Base-by-base conservation (phyloP, 768 basidiomycete species). In the Multifurca ochricompacta region DNA sequence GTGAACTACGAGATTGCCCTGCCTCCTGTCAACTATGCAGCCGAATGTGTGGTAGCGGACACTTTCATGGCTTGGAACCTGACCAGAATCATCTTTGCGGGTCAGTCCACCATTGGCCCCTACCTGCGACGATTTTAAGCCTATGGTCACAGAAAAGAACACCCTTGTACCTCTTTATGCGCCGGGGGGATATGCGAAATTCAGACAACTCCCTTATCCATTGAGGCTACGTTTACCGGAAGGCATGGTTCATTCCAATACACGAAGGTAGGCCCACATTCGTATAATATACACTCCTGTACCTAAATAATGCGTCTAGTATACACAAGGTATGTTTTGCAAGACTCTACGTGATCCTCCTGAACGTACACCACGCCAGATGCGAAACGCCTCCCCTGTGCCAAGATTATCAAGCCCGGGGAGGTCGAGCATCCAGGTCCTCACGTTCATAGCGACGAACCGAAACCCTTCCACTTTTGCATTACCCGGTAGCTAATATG, bases 181-280 rank as follows among this genome's bases (percentile, higher is more conserved):
- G 59, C 68, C 0, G 61, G 63, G 0, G 82, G 83, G 1, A 77
- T 76, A 19, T 83, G 82, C 52, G 71, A 81, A 46, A 81, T 83
- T 9, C 75, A 82, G 46, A 80, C 76, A 0, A 70, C 74, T 0
- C 82, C 82, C 1, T 77, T 78, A 51, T 77, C 80, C 0, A 74
- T 84, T 23, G 78, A 82, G 59, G 78, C 80, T 6, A 82, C 80
- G 0, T 84, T 83, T 59, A 77, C 75, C 0, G 82, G 83, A 1
- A 69, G 66, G 51, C 77, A 81, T 49, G 79, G 81, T 58, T 78
- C 76, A 0, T 84, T 82, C 58, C 75, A 80, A 61, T 84, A 80
- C 45, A 84, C 82, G 0, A 84, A 84, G 73, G 82, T 79, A 49
- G 16, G 65, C 56, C 1, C 9, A 5, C 11, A 4, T 37, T 32